A percentile compares a stretch with the other conserved stretches of the same genome.
These are phyloP conservation scores for Nymphaea colorata DNA, from an alignment of 164 flowering plant species.

Conservation along the genomic window DNA sequence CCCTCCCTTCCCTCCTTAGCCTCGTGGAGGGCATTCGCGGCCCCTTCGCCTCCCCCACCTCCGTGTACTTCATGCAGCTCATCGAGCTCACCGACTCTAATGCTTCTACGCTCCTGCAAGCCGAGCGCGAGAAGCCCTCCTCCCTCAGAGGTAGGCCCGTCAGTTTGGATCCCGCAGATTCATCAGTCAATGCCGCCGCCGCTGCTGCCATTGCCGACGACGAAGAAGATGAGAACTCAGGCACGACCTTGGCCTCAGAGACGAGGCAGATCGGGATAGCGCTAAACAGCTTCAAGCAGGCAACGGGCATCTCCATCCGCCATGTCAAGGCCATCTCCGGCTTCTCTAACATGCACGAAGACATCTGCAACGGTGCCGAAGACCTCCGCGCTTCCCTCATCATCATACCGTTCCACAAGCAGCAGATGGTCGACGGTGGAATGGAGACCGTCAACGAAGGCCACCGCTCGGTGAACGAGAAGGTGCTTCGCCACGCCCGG, in stretches of 20 bases:
- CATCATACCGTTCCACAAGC: slow-evolving; percentile 54
- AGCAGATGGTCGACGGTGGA: slow-evolving; percentile 58
- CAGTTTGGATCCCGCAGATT: neutral
- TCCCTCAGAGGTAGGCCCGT: neutral
- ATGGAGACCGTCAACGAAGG: slow-evolving; percentile 53
- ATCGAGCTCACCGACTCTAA: slow-evolving; percentile 38
- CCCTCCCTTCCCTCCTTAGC: slow-evolving; percentile 29
- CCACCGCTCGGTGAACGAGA: slow-evolving; percentile 43
- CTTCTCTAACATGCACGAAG: slow-evolving; percentile 33
- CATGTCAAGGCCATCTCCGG: slow-evolving; percentile 35
- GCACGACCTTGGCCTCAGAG: slow-evolving; percentile 27
- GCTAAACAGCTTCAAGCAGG: slow-evolving; percentile 33
- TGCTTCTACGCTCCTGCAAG: neutral
- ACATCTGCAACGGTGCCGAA: slow-evolving; percentile 42
- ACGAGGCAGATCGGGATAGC: slow-evolving; percentile 41
- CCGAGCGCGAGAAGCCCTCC: neutral
- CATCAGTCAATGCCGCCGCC: neutral
- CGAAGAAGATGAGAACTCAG: slow-evolving; percentile 22
- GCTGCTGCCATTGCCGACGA: slow-evolving; percentile 44
- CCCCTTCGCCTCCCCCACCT: slow-evolving; percentile 14
- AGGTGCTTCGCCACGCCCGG: slow-evolving; percentile 45
- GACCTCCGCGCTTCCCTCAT: slow-evolving; percentile 34
- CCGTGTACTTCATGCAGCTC: slow-evolving; percentile 49
- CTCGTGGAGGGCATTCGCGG: slow-evolving; percentile 25
- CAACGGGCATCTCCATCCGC: slow-evolving; percentile 26